Percentiles rank a stretch among this genome's conserved stretches.
Evolutionary conservation across 352 stramenopile species (phyloP).

Genomic region (Hyaloperonospora arabidopsidis): DNA sequence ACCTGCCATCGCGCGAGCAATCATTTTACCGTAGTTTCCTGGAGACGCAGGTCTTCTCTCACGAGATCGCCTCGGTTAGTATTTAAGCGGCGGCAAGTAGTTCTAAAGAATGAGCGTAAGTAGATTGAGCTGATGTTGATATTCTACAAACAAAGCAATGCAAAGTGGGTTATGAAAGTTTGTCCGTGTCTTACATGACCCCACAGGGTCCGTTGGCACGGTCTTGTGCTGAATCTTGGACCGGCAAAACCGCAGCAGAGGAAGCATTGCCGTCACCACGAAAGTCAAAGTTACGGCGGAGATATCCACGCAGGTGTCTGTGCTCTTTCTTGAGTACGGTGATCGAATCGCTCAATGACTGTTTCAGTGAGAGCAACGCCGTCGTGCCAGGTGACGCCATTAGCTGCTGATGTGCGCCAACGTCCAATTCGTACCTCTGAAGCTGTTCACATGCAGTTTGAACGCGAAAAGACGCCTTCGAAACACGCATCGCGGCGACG

Average conservation of each 20-base stretch:
- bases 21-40: slow-evolving; percentile 73
- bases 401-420: slow-evolving; percentile 17
- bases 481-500: slow-evolving; percentile 64
- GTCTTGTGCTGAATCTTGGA: slow-evolving; percentile 15
- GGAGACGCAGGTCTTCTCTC: slow-evolving; percentile 81
- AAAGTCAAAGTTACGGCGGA: slow-evolving; percentile 79
- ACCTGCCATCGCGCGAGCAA: slow-evolving; percentile 43
- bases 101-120: not conserved
- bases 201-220: slow-evolving; percentile 24
- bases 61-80: slow-evolving; percentile 68
- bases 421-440: slow-evolving; percentile 32
- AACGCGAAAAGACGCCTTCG: slow-evolving; percentile 73
- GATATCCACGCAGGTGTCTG: slow-evolving; percentile 54
- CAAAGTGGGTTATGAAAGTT: not conserved
- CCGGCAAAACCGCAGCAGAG: slow-evolving; percentile 8
- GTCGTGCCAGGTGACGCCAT: slow-evolving; percentile 14
- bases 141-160: slow-evolving; percentile 20
- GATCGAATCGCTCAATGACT: slow-evolving; percentile 25
- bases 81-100: slow-evolving; percentile 17
- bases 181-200: slow-evolving; percentile 25
- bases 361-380: slow-evolving; percentile 18
- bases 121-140: not conserved
- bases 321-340: slow-evolving; percentile 55
- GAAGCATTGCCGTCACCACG: slow-evolving; percentile 23
- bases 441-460: slow-evolving; percentile 68